Evolutionary conservation across 495 filamentous ascomycete genomes (phyloP), one percentile per base, ranked within the genome.

Genomic region (Podospora pseudoanserina): DNA sequence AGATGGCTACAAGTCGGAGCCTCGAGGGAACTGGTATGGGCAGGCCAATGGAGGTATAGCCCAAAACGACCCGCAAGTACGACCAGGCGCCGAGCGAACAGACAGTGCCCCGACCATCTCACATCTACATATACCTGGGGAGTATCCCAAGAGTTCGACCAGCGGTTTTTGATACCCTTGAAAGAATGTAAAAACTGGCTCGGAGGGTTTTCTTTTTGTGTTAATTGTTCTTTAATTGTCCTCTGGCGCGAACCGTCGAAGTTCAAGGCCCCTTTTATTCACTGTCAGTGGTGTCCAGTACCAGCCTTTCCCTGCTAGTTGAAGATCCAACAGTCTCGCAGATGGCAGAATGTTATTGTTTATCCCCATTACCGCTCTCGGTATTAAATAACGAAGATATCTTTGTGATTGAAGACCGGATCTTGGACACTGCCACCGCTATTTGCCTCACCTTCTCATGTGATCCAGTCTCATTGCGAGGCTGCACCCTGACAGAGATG

Each of bases 121-220:
- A 7, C 77, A 83, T 61, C 80, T 87, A 9, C 85, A 87, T 64
- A 77, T 89, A 2, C 86, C 86, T 9, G 86, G 86, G 13, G 82
- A 86, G 70, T 89, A 83, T 70, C 86, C 86, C 1, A 81, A 78
- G 54, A 74, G 73, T 18, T 75, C 76, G 2, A 70, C 64, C 4
- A 64, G 61, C 32, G 60, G 64, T n/a, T 54, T 56, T 20, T 64
- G 56, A 64, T 60, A 19, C 27, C 26, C 9, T 65, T 59, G 15
- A 27, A 18, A 19, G 15, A 28, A 64, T 69, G 19, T 16, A n/a
- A 19, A 23, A 18, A 7, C 6, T 18, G 39, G 39, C 13, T 5
- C 9, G 39, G 39, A 23, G 23, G 13, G 2, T 64, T 65, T 13
- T 39, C 60, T 27, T 60, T 61, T 39, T 5, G 20, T 13, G 16